Evolutionary conservation across 2,329 filamentous ascomycete genomes (phyloP), one percentile per base, ranked within the genome.

Genomic region (Claviceps arundinis): DNA sequence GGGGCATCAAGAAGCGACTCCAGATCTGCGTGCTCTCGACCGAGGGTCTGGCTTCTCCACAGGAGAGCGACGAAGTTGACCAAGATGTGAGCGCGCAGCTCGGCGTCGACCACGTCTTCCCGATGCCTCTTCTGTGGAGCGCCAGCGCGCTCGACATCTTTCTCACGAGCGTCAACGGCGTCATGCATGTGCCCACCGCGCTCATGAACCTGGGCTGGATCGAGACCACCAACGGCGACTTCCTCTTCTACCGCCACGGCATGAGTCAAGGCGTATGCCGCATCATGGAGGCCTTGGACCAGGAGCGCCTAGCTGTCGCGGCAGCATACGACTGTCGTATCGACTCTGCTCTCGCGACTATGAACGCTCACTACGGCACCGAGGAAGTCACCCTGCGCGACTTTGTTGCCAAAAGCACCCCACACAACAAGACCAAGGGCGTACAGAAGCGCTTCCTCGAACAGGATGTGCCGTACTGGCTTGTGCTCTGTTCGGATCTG

Each of bases 121-220:
- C 19, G 3, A 48, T 56, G 38, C 55, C 53, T 3, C 13, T 56
- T 8, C 45, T 51, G 13, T 56, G 55, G 55, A 42, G 55, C 37
- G 13, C 44, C 11, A 56, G 19, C 19, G 42, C 45, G 6, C 37
- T 56, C 17, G 51, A 55, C 19, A 55, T 50, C 4, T 55, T 56
- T 47, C 40, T 55, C 5, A 53, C 53, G 11, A 51, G 48, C 19
- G 3, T 55, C 41, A 56, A 53, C 17, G 55, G 53, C n/a, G 51
- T 56, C 5, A 46, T 56, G 4, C 55, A 56, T 34, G 55, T 53
- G 6, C 55, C 55, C 5, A 55, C 55, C 1, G 47, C 53, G 2
- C 44, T 56, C 17, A 48, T 56, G 50, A 56, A 55, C 38, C 42
- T 56, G 14, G 53, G 55, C 19, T 56, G 55, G 55, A 53, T 53